phyloP scores from a whole-genome alignment of 805 yeast genomes.

The Kregervanrija delftensis region DNA sequence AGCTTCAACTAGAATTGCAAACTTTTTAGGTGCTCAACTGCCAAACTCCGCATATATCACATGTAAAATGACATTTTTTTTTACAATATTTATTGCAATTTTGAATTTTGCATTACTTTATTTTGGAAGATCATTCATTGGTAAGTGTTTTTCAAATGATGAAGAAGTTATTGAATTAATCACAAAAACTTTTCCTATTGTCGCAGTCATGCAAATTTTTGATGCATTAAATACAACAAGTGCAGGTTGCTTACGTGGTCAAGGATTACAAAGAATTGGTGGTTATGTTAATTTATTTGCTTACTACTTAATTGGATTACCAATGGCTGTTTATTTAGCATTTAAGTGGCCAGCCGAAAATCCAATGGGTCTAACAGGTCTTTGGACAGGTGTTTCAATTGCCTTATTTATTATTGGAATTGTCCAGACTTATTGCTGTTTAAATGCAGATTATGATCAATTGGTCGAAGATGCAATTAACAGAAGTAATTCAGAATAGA shows the following conservation, averaged over 20 bases:
- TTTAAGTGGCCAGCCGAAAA: constrained; percentile 32
- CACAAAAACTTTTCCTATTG: constrained; percentile 21
- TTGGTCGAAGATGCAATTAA: constrained; percentile 41
- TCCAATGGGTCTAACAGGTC: constrained; percentile 31
- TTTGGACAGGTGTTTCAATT: constrained; percentile 31
- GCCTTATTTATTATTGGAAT: constrained; percentile 36
- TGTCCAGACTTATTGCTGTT: constrained; percentile 41
- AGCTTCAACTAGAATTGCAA: constrained; percentile 69
- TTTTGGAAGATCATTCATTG: constrained; percentile 20
- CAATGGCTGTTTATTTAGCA: constrained; percentile 55
- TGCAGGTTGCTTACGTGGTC: constrained; percentile 52
- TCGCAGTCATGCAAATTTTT: constrained; percentile 36
- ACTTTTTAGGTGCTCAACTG: constrained; percentile 57
- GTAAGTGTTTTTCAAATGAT: constrained; percentile 27
- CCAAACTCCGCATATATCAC: constrained; percentile 25
- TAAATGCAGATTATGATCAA: constrained; percentile 43
- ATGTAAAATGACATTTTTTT: constrained; percentile 22
- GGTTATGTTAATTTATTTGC: constrained; percentile 47
- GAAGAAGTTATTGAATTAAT: constrained; percentile 22
- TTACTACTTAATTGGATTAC: constrained; percentile 66
- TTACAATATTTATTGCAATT: constrained; percentile 19
- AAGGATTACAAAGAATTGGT: constrained; percentile 51
- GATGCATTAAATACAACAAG: constrained; percentile 43
- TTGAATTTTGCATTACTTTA: constrained; percentile 21
- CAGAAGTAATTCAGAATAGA: constrained; percentile 23